A percentile compares a stretch with the other conserved stretches of the same genome.
phyloP scores from a whole-genome alignment of 106 monocot species.

The Dendrobium catenatum region DNA sequence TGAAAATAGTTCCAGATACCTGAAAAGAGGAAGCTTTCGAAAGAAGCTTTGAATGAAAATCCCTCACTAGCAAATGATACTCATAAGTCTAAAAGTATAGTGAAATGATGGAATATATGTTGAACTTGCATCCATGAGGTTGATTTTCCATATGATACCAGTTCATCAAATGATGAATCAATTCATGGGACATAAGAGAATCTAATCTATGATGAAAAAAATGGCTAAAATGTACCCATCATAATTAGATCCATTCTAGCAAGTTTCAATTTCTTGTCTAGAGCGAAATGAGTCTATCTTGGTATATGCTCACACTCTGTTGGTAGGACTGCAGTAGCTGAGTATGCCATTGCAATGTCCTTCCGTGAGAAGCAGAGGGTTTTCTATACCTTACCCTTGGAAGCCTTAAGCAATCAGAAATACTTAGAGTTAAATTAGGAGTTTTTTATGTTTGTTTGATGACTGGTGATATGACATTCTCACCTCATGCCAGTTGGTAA shows the following conservation, averaged over 20 bases:
- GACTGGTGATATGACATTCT: slow-evolving; percentile 91
- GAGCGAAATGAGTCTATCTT: slow-evolving; percentile 86
- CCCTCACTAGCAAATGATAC: neutral
- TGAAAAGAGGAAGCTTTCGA: slow-evolving; percentile 30
- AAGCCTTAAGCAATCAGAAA: slow-evolving; percentile 98
- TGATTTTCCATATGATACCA: slow-evolving; percentile 60
- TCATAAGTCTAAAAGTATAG: neutral
- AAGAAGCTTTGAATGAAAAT: slow-evolving; percentile 4
- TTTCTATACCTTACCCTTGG: slow-evolving; percentile 90
- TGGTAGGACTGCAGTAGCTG: slow-evolving; percentile 92
- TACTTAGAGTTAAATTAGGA: slow-evolving; percentile 85
- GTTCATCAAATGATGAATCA: slow-evolving; percentile 42
- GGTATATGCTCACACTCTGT: slow-evolving; percentile 94
- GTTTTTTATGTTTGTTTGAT: slow-evolving; percentile 89
- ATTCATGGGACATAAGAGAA: slow-evolving; percentile 63
- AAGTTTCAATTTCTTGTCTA: slow-evolving; percentile 73
- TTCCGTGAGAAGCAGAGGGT: slow-evolving; percentile 92
- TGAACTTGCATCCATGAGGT: slow-evolving; percentile 95
- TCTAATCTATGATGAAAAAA: slow-evolving; percentile 48
- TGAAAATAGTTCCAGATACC: slow-evolving; percentile 17
- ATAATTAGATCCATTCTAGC: slow-evolving; percentile 83
- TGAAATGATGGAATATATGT: slow-evolving; percentile 41
- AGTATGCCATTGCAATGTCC: slow-evolving; percentile 97
- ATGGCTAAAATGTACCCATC: slow-evolving; percentile 93
- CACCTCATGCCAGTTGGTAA: slow-evolving; percentile 86